Base-by-base conservation (phyloP, 176 grass and related monocot species). In the Oryza rufipogon region DNA sequence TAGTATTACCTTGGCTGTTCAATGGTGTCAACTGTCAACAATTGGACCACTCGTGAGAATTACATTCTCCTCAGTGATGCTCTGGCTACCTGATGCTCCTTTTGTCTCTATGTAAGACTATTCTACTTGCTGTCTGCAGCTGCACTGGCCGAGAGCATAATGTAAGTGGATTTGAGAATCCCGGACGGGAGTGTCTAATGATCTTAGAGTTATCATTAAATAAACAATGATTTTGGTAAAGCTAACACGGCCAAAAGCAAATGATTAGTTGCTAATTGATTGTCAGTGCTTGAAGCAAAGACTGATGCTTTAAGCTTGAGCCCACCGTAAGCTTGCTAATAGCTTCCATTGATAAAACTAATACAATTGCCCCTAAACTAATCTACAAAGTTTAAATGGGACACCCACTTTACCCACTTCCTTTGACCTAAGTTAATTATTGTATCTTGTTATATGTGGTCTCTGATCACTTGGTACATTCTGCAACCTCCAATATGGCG, bases 121-220 rank as follows among this genome's bases (percentile, higher is more conserved):
- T 63, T 58, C 45, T 88, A 20, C 17, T 58, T 63, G 58, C 9
- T 23, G 7, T 11, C 58, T 63, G 4, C 74, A 46, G 38, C 7
- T 71, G 20, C 11, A 70, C 6, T 38, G 81, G 14, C 7, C 0
- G 70, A 80, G 11, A 80, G 44, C 51, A 61, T 32, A 44, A 23
- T 71, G 51, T 2, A 75, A 66, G 66, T 81, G 63, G 54, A 56
- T 76, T 23, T 42, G 64, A 68, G 79, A 58, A 82, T 82, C 73
- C 54, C 1, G 10, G 39, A 41, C 38, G 6, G 56, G 12, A 73
- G 48, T 47, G 60, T 32, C 7, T 45, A 14, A 15, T 47, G 9
- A 38, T 58, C 20, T 42, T 6, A 56, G 67, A 72, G 64, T 3
- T 26, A 6, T 7, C 16, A 20, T 66, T 51, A 5, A 13, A 38